Conservation (phyloP, 192 early-diverging fungal species). For the Entomortierella chlamydospora region DNA sequence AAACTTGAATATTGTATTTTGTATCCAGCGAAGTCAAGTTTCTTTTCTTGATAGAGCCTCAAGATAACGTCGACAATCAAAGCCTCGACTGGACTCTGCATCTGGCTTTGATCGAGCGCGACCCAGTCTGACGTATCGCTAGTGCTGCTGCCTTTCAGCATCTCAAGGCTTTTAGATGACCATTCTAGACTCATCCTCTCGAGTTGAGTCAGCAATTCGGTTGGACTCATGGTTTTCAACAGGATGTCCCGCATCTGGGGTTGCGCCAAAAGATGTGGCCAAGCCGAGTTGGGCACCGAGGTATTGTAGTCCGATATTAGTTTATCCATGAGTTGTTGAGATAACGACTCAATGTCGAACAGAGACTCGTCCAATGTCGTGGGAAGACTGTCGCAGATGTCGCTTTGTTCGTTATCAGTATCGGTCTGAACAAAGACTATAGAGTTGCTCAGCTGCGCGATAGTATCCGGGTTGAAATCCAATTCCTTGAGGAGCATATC, state of each 20-base stretch:
- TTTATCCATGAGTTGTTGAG: conserved; percentile 4
- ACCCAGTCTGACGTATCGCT: not conserved
- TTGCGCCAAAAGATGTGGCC: conserved; percentile 24
- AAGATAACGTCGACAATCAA: conserved; percentile 15
- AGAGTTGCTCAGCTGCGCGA: conserved; percentile 5
- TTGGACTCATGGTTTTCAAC: not conserved
- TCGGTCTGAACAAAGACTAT: not conserved
- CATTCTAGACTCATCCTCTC: conserved; percentile 1
- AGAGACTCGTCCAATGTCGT: conserved; percentile 4
- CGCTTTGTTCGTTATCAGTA: not conserved
- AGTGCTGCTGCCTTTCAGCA: not conserved
- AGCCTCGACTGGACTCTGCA: conserved; percentile 7
- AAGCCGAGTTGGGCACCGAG: conserved; percentile 1
- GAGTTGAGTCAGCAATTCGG: conserved; percentile 6
- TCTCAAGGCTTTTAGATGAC: conserved; percentile 13
- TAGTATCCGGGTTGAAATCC: conserved; percentile 9
- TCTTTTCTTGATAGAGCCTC: not conserved
- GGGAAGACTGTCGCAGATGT: conserved; percentile 19
- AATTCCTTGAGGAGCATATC: conserved; percentile 20
- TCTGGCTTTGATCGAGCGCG: not conserved
- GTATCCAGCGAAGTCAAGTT: conserved; percentile 15
- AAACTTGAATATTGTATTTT: not conserved
- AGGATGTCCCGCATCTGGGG: conserved; percentile 7
- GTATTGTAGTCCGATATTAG: not conserved
- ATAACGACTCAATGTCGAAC: conserved; percentile 4